phyloP scores from a whole-genome alignment of 2,329 filamentous ascomycete genomes.

The Sarocladiaceae sp. region DNA sequence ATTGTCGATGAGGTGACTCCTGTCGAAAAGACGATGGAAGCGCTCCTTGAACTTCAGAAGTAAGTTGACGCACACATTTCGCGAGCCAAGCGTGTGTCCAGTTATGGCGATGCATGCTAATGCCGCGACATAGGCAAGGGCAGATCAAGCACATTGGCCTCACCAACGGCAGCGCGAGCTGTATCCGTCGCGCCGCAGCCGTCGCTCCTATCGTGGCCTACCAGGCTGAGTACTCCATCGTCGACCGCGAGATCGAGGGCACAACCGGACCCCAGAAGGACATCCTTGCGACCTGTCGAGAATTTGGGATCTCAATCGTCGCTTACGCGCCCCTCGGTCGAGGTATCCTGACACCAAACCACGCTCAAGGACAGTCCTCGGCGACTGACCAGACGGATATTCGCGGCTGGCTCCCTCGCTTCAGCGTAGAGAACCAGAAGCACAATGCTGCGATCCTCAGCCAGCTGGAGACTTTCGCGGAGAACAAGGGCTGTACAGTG shows the following conservation, averaged over 20 bases:
- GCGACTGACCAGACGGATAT: background rate
- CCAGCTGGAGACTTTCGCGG: background rate
- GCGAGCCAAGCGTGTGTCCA: background rate
- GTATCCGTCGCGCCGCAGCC: constrained; percentile 42
- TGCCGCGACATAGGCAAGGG: constrained; percentile 29
- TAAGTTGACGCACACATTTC: constrained; percentile 8
- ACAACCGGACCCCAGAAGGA: constrained; percentile 21
- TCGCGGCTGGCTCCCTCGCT: background rate
- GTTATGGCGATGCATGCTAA: background rate
- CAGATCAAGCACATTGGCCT: constrained; percentile 50
- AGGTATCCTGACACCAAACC: constrained; percentile 38
- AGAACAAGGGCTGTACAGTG: constrained; percentile 42
- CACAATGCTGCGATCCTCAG: constrained; percentile 1
- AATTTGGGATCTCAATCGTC: constrained; percentile 48
- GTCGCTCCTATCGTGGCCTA: constrained; percentile 42
- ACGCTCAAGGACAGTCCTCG: background rate
- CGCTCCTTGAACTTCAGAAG: constrained; percentile 36
- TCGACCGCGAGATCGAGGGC: constrained; percentile 50
- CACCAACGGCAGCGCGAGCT: constrained; percentile 36
- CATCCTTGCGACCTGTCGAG: constrained; percentile 43
- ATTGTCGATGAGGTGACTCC: constrained; percentile 22
- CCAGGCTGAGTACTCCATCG: constrained; percentile 49
- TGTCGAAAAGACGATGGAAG: constrained; percentile 40
- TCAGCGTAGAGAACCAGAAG: constrained; percentile 2
- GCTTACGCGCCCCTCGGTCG: constrained; percentile 52